A percentile compares a stretch with the other conserved stretches of the same genome.
Conservation (phyloP, 257 asterid genomes). For the Cruciata laevipes region DNA sequence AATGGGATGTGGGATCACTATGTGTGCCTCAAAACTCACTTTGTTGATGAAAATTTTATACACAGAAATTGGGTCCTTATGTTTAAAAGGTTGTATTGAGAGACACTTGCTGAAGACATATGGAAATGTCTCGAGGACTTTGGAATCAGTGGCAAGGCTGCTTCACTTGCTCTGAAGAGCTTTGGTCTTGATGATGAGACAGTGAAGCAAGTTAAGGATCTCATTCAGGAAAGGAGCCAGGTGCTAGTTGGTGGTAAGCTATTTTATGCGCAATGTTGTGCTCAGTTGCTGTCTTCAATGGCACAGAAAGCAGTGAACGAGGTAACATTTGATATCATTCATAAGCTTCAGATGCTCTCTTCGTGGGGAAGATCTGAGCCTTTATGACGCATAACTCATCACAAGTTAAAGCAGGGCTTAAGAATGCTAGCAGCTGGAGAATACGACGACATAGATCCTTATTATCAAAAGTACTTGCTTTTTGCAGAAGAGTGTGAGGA, state of each 20-base stretch:
- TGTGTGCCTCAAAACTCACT: not conserved
- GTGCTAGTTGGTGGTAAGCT: not conserved
- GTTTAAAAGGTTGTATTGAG: not conserved
- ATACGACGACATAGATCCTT: not conserved
- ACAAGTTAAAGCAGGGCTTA: not conserved
- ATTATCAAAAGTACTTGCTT: slow-evolving; percentile 12
- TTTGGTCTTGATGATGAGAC: not conserved
- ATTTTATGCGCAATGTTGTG: not conserved
- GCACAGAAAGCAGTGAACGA: not conserved
- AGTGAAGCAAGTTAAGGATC: not conserved
- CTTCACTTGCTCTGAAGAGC: not conserved
- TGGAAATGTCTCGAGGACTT: not conserved
- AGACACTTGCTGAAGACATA: slow-evolving; percentile 1
- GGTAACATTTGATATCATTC: not conserved
- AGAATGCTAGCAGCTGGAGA: not conserved
- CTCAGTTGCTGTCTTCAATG: not conserved
- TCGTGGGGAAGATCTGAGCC: not conserved
- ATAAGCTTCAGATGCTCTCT: not conserved
- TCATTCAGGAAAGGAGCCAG: not conserved
- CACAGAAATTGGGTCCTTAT: not conserved
- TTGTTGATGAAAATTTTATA: not conserved
- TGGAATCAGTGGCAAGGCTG: not conserved
- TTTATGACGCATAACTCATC: not conserved
- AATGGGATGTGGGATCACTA: not conserved
- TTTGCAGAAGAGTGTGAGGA: slow-evolving; percentile 9